Base-by-base conservation (phyloP, 352 stramenopile species). In the Pythium insidiosum region DNA sequence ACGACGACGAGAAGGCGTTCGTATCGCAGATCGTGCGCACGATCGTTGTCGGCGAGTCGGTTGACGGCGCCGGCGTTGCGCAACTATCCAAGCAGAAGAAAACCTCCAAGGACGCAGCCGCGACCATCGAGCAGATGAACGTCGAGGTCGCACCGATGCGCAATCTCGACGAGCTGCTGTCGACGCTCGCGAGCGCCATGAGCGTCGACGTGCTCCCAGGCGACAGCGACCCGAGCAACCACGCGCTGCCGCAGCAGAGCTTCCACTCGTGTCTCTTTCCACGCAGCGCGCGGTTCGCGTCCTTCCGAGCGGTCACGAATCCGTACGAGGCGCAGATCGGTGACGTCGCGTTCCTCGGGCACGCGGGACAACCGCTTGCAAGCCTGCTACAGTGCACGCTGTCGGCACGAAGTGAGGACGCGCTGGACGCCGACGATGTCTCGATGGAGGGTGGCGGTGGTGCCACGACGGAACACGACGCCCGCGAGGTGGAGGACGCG, bases 221-320 rank as follows among this genome's bases (percentile, higher is more conserved):
- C 21, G 56, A 62, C 19, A 68, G 63, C 28, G 94, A 98, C 61
- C 94, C 93, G 2, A 95, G 73, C 53, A 89, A 87, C 54, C 82
- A 85, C 45, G 68, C 73, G 35, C 76, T 97, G 58, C 94, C 94
- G 10, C 95, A 98, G 65, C 84, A 97, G 58, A 95, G 93, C 12
- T 75, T 99, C 24, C 94, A 98, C 60, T 71, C 73, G 19, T 97
- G 86, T 63, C 49, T 98, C 7, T 84, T 99, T 37, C 95, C 86
- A 13, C 66, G 84, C 30, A 81, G 76, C 15, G 63, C 63, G 6
- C 63, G 77, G 18, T 97, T 95, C 56, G 61, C 76, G 34, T 78
- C 67, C 0, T 82, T 94, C 50, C 73, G 94, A 22, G 69, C 69
- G 26, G 79, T 95, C 16, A 92, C 94, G 10, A 99, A 99, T 65